Evolutionary conservation across 75 land plant genomes (phyloP).

Genomic region (Larix kaempferi): DNA sequence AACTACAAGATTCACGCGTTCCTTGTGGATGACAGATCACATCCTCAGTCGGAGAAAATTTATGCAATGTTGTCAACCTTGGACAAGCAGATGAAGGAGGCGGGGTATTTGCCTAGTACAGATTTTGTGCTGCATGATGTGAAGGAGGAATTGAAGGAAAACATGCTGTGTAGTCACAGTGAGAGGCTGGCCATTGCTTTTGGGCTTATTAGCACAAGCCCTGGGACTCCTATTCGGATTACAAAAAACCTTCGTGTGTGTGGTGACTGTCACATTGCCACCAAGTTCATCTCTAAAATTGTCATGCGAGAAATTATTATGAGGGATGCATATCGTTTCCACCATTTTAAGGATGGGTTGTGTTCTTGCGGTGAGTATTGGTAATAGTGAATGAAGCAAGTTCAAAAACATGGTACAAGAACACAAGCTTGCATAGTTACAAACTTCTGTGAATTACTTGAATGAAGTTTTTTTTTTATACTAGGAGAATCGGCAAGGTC

Average conservation of each 20-base stretch:
- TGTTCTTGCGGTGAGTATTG: not conserved
- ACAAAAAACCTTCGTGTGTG: too few relatives aligned
- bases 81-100: constrained; percentile 2
- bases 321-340: not conserved
- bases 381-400: not conserved
- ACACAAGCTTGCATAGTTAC: not conserved
- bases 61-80: constrained; percentile 6
- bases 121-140: constrained; percentile 3
- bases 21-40: constrained; percentile 10
- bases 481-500: too few relatives aligned
- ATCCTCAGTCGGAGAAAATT: constrained; percentile 3
- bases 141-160: constrained; percentile 1
- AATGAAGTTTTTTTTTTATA: too few relatives aligned
- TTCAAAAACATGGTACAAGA: not conserved
- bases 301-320: not conserved
- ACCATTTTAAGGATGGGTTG: not conserved
- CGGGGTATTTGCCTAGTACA: not conserved
- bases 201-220: too few relatives aligned
- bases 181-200: too few relatives aligned
- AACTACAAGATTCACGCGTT: constrained; percentile 9
- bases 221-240: too few relatives aligned
- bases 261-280: not conserved
- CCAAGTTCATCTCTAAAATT: not conserved
- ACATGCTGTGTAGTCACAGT: not conserved
- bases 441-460: not conserved